Base-by-base conservation (phyloP, 2,329 filamentous ascomycete genomes). In the Elsinoe australis region DNA sequence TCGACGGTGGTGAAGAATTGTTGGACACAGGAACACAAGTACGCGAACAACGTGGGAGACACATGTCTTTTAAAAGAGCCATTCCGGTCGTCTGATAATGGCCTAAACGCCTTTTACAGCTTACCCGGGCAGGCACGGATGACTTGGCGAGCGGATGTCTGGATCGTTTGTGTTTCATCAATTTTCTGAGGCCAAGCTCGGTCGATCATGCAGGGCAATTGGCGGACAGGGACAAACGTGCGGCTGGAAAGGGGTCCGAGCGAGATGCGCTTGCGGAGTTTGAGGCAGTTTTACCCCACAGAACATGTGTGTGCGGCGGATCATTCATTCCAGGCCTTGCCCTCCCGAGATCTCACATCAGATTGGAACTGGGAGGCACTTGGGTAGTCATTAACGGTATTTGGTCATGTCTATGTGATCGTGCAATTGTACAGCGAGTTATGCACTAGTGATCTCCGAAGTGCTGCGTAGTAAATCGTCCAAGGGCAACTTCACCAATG, bases 401-500 rank as follows among this genome's bases (percentile, higher is more conserved):
- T 32, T 44, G 39, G 39, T 44, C 39, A 32, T 44, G n/a, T 44
- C 39, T 44, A 44, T 44, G 28, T 44, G 21, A 21, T 44, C 21
- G 21, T 31, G 8, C 21, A 28, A 24, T 22, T 17, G 21, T 14
- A n/a, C 18, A 24, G 26, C 41, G 19, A 47, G 15, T 24, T 29
- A 24, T 12, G 15, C 44, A 29, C 31, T 31, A 48, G 18, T 48
- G 45, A 26, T 48, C n/a, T n/a, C n/a, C 45, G 21, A 31, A 15
- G 10, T 67, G 64, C 17, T 67, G 55, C 35, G 70, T 61, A 21
- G 70, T 71, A 58, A 80, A 92, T 54, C 88, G 78, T 22, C 88
- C 87, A 52, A 92, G 75, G 0, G 79, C 76, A 34, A 96, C 67
- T 63, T 92, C 92, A 18, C 90, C 90, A n/a, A 94, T 61, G 60